Evolutionary conservation across 257 asterid genomes (phyloP), one percentile per base, ranked within the genome.

Genomic region (Primulina huaijiensis): DNA sequence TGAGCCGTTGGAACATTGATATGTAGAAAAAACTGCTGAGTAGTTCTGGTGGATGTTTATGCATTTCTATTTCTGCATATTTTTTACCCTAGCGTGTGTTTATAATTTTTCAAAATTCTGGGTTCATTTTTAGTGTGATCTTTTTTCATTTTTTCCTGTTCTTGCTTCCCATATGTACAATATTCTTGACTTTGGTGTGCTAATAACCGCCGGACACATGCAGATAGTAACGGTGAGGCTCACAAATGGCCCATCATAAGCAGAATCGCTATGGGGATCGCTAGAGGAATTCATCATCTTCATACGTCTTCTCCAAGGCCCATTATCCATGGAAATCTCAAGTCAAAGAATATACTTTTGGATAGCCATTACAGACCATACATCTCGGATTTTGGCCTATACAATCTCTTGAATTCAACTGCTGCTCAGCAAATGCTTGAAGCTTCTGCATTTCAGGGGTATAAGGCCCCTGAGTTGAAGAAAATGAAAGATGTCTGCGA

Each of bases 281-380:
- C 90, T 30, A 76, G 81, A 77, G 95, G 87, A 19, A 30, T 92
- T 50, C 82, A 82, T 72, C 78, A 84, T 80, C 98, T 92, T 70
- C 98, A 92, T 34, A 73, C 81, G 7, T 73, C 74, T 11, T 71
- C 77, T 31, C 83, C 75, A 30, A 83, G 79, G 72, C 97, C 96
- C 29, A 65, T 88, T 62, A 76, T 90, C 79, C 98, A 90, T 66
- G 98, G 97, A 25, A 92, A 90, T 78, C 86, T 92, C 62, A 92
- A 88, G 82, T 82, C 97, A 0, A 87, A 86, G 76, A 92, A 88
- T 59, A 63, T 92, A 81, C 76, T 88, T 1, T 72, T 92, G 56
- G 98, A 87, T 77, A 74, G 59, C 20, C 72, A 81, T 75, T 76
- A 64, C 71, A 84, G 80, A 27, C 92, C 98, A 0, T 87, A 79